Evolutionary conservation across 2,329 filamentous ascomycete species (phyloP), one percentile per base, ranked within the genome.

Genomic region (Trichoderma sp.): DNA sequence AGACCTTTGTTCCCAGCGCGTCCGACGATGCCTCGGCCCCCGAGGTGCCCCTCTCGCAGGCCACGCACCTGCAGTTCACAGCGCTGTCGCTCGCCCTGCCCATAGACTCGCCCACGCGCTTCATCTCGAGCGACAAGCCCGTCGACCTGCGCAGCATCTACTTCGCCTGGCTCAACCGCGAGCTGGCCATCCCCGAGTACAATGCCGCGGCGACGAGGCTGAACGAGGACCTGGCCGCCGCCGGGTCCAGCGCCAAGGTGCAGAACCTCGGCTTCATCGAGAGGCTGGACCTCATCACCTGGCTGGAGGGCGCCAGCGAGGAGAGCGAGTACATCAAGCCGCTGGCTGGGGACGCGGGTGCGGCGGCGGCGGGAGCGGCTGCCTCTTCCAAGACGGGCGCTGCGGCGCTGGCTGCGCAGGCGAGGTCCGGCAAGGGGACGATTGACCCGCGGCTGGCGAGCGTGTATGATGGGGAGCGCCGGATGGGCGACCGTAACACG

Each of bases 121-220:
- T 98, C 81, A 85, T 91, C 67, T 93, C 92, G n/a, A 85, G 86
- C 66, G 86, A 85, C 71, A 83, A 86, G 64, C 84, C 90, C 5
- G 88, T 97, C 72, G 92, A 97, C 75, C 83, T 99, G 71, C 92
- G 95, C 74, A 95, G 90, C 76, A 94, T 97, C 78, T 97, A 94
- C 81, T 97, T 98, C 75, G 93, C 93, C 64, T 99, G 93, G 92
- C 83, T 91, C 73, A 96, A 97, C 79, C 92, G 93, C 77, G 94
- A 98, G 80, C 88, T 90, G 63, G 88, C 90, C 63, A 93, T 96
- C 70, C 90, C 91, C 12, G 92, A 96, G 72, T 98, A 98, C 83
- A 95, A 97, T 78, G 87, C 90, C 28, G 89, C 90, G 0, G 91
- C 92, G 15, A 88, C 90, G 72, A 84, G 88, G 70, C 83, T 98